Evolutionary conservation across 1,139 yeast species (phyloP), one percentile per base, ranked within the genome.

Genomic region (Taphrina flavorubra): DNA sequence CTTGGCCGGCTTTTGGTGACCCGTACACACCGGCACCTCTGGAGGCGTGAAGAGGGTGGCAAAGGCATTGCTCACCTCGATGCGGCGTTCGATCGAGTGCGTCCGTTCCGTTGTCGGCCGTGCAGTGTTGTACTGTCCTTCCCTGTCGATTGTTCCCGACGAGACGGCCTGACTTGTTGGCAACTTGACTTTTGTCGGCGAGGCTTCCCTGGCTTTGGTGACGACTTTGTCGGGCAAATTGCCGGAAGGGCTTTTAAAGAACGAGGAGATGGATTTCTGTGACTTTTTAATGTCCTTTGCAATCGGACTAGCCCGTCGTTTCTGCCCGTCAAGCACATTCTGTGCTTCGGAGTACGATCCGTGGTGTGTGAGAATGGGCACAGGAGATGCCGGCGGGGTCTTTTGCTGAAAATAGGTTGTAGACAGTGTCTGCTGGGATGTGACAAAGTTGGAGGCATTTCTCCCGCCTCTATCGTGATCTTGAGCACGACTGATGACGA

Each of bases 1-100:
- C 31, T 73, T 74, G 68, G 82, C 79, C 0, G 79, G 80, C 70
- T 78, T 79, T 5, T 71, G 60, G 70, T 80, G 82, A 20, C 68
- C 74, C 4, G 68, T 47, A 58, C 80, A 74, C 18, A 75, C 71
- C 1, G 79, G 78, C 1, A 80, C 78, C 14, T 69, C 67, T 2
- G 73, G 75, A 18, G 76, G 72, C n/a, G 74, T 69, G 68, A 78
- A 76, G 1, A 77, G 68, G 7, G 71, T 51, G 44, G 72, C 72
- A 79, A 80, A 79, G 5, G 55, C 49, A 39, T 60, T 42, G 42
- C 53, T 64, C 1, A 51, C 51, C 18, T 37, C 60, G 51, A 39
- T 66, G 13, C 63, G 40, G 31, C 36, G 14, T 7, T 51, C 51
- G 39, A 42, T 65, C 49, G 59, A 46, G 34, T 55, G 47, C 10